Percentiles rank a stretch among this genome's conserved stretches.
phyloP scores from a whole-genome alignment of 2,329 filamentous ascomycete species.

The Aureobasidium leucospermi region DNA sequence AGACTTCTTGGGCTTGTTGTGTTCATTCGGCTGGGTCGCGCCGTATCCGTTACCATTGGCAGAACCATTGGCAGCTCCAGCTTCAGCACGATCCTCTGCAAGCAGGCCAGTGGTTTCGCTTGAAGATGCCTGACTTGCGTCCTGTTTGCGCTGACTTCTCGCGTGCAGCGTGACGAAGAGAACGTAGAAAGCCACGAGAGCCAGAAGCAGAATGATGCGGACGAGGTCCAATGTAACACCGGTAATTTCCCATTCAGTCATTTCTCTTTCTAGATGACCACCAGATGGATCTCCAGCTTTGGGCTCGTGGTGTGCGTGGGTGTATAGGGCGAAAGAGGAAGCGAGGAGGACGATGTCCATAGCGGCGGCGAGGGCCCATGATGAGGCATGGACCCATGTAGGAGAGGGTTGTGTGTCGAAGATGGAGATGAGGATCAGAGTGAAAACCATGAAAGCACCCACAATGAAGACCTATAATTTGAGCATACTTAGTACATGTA shows the following conservation, averaged over 20 bases:
- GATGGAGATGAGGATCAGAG: slow-evolving; percentile 77
- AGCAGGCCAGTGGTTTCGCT: slow-evolving; percentile 61
- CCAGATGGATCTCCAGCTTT: slow-evolving; percentile 40
- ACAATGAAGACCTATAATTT: slow-evolving; percentile 68
- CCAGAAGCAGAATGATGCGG: slow-evolving; percentile 60
- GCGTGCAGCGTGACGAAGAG: slow-evolving; percentile 41
- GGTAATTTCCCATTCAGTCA: slow-evolving; percentile 54
- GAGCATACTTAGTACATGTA: slow-evolving; percentile 7
- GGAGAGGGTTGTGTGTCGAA: slow-evolving; percentile 78
- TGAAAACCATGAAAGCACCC: slow-evolving; percentile 78
- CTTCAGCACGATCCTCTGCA: slow-evolving; percentile 37
- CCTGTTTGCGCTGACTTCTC: slow-evolving; percentile 30
- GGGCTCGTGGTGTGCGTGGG: slow-evolving; percentile 57
- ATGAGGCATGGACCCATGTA: slow-evolving; percentile 67
- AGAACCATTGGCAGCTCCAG: slow-evolving; percentile 34
- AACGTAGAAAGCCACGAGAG: slow-evolving; percentile 53
- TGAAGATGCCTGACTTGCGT: slow-evolving; percentile 34
- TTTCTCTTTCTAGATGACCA: slow-evolving; percentile 28
- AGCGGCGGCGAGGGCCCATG: slow-evolving; percentile 67
- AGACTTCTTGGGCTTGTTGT: slow-evolving; percentile 31
- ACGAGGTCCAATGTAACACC: slow-evolving; percentile 61
- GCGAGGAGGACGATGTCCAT: slow-evolving; percentile 68
- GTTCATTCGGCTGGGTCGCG: slow-evolving; percentile 37
- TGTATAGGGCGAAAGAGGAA: slow-evolving; percentile 62
- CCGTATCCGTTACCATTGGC: slow-evolving; percentile 47